These are phyloP conservation scores for Phytophthora capsici DNA, from an alignment of 352 stramenopile genomes.

Conservation along the genomic window DNA sequence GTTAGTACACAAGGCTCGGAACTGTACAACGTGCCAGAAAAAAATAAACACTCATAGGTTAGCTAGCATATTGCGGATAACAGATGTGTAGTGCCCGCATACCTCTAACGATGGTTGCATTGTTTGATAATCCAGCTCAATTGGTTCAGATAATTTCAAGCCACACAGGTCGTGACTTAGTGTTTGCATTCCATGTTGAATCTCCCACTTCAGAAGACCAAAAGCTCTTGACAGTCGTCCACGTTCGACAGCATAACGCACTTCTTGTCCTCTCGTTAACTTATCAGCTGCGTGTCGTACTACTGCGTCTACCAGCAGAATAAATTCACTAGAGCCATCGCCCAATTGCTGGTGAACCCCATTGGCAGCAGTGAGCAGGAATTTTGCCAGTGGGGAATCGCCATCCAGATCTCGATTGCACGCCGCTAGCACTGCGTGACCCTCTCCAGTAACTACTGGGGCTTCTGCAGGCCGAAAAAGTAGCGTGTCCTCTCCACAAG, in stretches of 20 bases:
- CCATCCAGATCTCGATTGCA: constrained; percentile 38
- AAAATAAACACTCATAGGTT: no score
- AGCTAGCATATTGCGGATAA: no score
- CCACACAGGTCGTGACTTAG: neutral
- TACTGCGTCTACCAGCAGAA: constrained; percentile 56
- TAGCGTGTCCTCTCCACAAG: constrained; percentile 55
- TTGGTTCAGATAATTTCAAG: constrained; percentile 12
- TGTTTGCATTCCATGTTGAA: constrained; percentile 26
- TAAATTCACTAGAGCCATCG: constrained; percentile 64
- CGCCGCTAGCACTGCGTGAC: constrained; percentile 53
- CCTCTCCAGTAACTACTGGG: constrained; percentile 62
- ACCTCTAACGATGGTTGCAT: constrained; percentile 31
- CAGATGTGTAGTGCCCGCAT: neutral
- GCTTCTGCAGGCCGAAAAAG: constrained; percentile 66
- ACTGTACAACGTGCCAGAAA: constrained; percentile 23
- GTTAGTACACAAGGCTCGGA: constrained; percentile 21
- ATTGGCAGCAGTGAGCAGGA: constrained; percentile 57
- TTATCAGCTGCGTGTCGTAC: constrained; percentile 20
- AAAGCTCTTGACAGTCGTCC: constrained; percentile 46
- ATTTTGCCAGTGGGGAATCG: constrained; percentile 39
- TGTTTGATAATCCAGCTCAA: constrained; percentile 22
- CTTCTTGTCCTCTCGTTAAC: neutral
- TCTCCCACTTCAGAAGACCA: constrained; percentile 40
- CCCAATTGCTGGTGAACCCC: constrained; percentile 58
- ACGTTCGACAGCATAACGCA: constrained; percentile 7